Base-by-base conservation (phyloP, 1,139 yeast species). In the Pichia sp. region DNA sequence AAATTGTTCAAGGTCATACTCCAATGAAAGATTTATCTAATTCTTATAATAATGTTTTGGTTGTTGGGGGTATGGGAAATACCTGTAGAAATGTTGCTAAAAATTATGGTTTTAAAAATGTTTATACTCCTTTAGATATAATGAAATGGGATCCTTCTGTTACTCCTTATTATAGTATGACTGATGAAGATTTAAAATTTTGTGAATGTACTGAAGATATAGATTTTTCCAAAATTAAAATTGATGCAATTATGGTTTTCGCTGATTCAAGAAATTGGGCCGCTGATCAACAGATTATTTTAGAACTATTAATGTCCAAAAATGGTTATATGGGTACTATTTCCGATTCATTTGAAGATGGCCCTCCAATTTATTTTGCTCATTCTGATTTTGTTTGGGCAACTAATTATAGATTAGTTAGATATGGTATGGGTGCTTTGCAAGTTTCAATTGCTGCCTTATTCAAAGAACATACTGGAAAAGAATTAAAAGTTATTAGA, bases 341-440 rank as follows among this genome's bases (percentile, higher is more conserved):
- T 43, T 77, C 85, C 27, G 73, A 78, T 54, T 76, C 83, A 24
- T 80, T 64, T 60, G 82, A 79, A 48, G 87, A 85, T 57, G 94
- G 94, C 40, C 94, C 94, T 24, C 77, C 78, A 46, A 78, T 86
- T 51, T 86, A 82, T 66, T 86, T 85, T 70, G 94, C 95, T 30
- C 95, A 86, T 63, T 82, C 90, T 27, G 95, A 85, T 64, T 83
- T 85, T 58, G 85, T 85, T 48, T 85, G 95, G 95, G 87, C 95
- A 12, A 86, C 95, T 20, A 83, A 85, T 62, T 85, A 85, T 61
- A 81, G 78, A 55, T 71, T 84, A 51, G 79, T 86, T 26, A 72
- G 95, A 63, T 84, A 85, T 61, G 95, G 95, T 52, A 85, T 85
- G 94, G 95, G 95, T 52, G 95, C 95, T 3, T 70, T 85, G 55